Base-by-base conservation (phyloP, 148 eudicot species). In the Rhododendron kiyosumense region DNA sequence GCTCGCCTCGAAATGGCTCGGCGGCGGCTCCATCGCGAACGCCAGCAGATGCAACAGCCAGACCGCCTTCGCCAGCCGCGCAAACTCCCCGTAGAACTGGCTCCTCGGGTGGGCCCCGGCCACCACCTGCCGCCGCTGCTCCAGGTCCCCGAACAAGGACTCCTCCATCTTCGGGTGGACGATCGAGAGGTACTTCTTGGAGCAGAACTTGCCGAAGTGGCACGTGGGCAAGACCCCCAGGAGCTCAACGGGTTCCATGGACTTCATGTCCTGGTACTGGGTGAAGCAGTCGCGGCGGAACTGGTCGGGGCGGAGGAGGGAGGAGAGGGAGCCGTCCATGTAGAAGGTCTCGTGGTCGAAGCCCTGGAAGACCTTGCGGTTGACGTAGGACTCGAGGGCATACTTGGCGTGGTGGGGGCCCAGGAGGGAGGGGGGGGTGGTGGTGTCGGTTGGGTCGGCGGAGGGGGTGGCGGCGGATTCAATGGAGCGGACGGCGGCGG, bases 261-360 rank as follows among this genome's bases (percentile, higher is more conserved):
- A 89, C 63, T 94, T 94, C 99, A 95, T 97, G 89, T 97, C 98
- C 0, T 91, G 89, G 85, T 90, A 95, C 89, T 95, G 96, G 46
- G 98, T 91, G 90, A 93, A 97, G 91, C 96, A 95, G 67, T 93
- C 94, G 22, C 86, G 85, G 3, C 98, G 94, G 92, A 93, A 95
- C 71, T 94, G 98, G 79, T 92, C 91, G 0, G 99, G 98, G 91
- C 93, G 89, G 46, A 95, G 93, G 81, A 97, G 93, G 18, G 99
- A 97, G 57, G 90, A 93, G 13, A 97, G 94, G 84, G 95, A 93
- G 0, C 99, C 98, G 85, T 97, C 99, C 98, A 97, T 94, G 92
- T 97, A 97, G 88, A 97, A 97, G 6, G 99, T 95, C 91, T 97
- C 99, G 84, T 97, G 99, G 88, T 97, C 98, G 78, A 97, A 97